Evolutionary conservation across 2,329 filamentous ascomycete species (phyloP).

Genomic region (Penicillium sp.): DNA sequence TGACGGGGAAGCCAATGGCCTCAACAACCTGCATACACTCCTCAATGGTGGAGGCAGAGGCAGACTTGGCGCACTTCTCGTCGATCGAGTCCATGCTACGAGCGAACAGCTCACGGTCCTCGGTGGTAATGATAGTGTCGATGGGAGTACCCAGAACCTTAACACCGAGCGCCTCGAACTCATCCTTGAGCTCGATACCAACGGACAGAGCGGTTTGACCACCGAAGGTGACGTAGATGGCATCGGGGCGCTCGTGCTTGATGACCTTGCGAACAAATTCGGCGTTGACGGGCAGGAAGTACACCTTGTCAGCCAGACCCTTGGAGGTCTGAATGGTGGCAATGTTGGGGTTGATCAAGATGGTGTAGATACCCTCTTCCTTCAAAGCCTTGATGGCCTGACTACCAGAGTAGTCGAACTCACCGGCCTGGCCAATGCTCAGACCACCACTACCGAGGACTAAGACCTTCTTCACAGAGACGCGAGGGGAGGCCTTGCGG

Average conservation of each 20-base stretch:
- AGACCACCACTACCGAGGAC: conserved; percentile 92
- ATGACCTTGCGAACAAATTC: conserved; percentile 99
- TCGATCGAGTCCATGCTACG: conserved; percentile 98
- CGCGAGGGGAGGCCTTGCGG: conserved; percentile 69
- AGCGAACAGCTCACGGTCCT: conserved; percentile 95
- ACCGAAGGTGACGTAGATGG: conserved; percentile 97
- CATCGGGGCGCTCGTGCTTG: conserved; percentile 87
- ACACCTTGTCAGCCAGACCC: conserved; percentile 96
- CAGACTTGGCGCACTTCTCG: conserved; percentile 97
- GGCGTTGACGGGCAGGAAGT: conserved; percentile 94
- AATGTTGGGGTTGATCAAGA: conserved; percentile 98
- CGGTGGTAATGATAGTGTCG: conserved; percentile 96
- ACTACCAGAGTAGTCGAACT: conserved; percentile 98
- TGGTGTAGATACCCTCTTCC: conserved; percentile 96
- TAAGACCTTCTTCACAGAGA: conserved; percentile 89
- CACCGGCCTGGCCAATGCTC: conserved; percentile 95
- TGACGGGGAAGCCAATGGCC: conserved; percentile 92
- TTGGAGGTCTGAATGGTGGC: conserved; percentile 98
- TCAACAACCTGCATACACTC: conserved; percentile 88
- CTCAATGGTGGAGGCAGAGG: conserved; percentile 82
- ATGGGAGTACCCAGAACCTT: conserved; percentile 95
- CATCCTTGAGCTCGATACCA: conserved; percentile 95
- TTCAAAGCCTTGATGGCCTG: conserved; percentile 98
- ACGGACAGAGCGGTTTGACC: conserved; percentile 96
- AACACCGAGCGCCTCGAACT: conserved; percentile 89